Evolutionary conservation across 192 early-diverging fungal genomes (phyloP).

Genomic region (Anaeromyces robustus): DNA sequence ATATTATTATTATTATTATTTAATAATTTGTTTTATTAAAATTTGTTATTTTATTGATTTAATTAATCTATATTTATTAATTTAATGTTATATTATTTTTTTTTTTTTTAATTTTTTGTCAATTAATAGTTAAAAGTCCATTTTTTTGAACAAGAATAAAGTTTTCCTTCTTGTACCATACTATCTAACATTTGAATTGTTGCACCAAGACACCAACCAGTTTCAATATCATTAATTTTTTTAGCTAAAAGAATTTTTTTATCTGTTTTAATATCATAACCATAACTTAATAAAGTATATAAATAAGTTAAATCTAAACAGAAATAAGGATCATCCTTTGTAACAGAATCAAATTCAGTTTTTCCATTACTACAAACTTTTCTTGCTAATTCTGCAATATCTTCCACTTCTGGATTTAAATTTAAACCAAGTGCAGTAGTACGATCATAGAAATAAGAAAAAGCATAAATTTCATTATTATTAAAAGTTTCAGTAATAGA

Average conservation of each 20-base stretch:
- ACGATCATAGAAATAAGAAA: constrained; percentile 93
- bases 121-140: neutral
- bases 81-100: too few relatives aligned
- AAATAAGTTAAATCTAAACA: constrained; percentile 87
- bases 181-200: constrained; percentile 67
- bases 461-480: constrained; percentile 69
- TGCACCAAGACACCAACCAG: constrained; percentile 92
- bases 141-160: neutral
- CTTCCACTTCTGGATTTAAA: constrained; percentile 14
- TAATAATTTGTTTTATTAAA: too few relatives aligned
- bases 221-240: constrained; percentile 84
- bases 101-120: too few relatives aligned
- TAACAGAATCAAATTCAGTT: neutral
- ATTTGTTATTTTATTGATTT: too few relatives aligned
- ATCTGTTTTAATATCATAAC: constrained; percentile 61
- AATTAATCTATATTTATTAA: too few relatives aligned
- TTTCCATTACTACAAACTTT: constrained; percentile 30
- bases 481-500: constrained; percentile 47
- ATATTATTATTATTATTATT: too few relatives aligned
- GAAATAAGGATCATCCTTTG: constrained; percentile 41
- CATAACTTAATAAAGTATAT: constrained; percentile 62
- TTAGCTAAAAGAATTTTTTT: constrained; percentile 64
- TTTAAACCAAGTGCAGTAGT: constrained; percentile 48
- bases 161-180: constrained; percentile 5
- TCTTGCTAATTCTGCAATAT: constrained; percentile 27